Base-by-base conservation (phyloP, 108 stramenopile genomes). In the Nitzschia palea region DNA sequence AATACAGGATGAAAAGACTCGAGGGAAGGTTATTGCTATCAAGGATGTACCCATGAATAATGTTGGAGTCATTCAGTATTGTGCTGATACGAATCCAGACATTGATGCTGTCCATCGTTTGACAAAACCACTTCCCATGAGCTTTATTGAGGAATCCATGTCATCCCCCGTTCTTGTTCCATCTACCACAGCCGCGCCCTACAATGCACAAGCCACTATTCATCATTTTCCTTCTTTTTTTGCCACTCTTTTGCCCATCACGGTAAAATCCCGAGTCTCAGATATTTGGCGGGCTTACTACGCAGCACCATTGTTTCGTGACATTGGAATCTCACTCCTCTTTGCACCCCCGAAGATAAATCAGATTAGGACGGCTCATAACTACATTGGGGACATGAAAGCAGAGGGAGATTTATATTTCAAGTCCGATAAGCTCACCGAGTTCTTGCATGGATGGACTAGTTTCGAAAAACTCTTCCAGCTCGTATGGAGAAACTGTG, bases 221-320 rank as follows among this genome's bases (percentile, higher is more conserved):
- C 76, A 74, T 68, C 55, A 35, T 32, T 23, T 53, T 23, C 37
- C 53, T 14, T 79, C 80, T 0, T 75, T 88, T 0, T 85, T 76
- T 76, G 82, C 77, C 0, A 65, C 72, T 53, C 65, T 81, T 8
- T 68, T 88, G 10, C 87, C 84, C 27, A 53, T 78, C 1, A 76
- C 84, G 5, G 87, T 88, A 5, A 68, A 72, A 44, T 81, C 80
- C 2, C 67, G 87, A 2, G 82, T 88, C 0, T 61, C 65, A 9
- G 86, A 88, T 50, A 88, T 88, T 28, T 88, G 86, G 86, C 69
- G 86, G 12, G 44, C 76, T 22, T 88, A 85, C 58, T 68, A 82
- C 68, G 76, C 84, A 25, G 79, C 82, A 45, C 2, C 52, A 0
- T 15, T 83, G 18, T 67, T 83, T 22, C 40, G 60, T 32, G 73